Conservation (phyloP, 2,329 filamentous ascomycete species). For the Aspergillus brunneoviolaceus region DNA sequence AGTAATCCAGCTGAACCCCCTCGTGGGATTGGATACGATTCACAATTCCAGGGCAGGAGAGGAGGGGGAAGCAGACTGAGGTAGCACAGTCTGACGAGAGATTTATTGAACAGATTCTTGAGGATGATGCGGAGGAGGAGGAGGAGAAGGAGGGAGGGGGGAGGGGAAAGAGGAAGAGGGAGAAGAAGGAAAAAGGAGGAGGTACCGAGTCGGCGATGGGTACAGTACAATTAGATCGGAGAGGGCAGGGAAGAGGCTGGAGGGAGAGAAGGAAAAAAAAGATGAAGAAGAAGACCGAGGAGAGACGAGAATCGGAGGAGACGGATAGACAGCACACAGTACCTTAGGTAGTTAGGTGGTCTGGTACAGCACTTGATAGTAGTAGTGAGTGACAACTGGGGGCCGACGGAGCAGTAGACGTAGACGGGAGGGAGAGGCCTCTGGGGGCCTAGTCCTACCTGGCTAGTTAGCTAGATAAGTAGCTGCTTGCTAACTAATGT, state of each 20-base stretch:
- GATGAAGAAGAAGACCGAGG: no score
- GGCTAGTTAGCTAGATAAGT: no score
- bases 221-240: no score
- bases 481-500: no score
- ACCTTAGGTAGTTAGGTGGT: no score
- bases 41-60: background rate
- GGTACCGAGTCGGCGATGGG: background rate
- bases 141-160: background rate
- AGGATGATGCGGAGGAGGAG: background rate
- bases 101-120: background rate
- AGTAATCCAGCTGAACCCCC: background rate
- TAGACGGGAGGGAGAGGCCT: no score
- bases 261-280: no score
- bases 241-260: no score
- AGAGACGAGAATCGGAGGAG: no score
- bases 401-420: background rate
- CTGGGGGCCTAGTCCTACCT: background rate
- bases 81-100: slow-evolving; percentile 6
- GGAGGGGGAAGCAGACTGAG: background rate
- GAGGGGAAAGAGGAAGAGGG: background rate
- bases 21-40: background rate
- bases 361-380: no score
- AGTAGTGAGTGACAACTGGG: background rate
- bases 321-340: no score
- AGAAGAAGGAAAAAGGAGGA: background rate